Evolutionary conservation across 129 eudicot genomes (phyloP).

Genomic region (Flaveria linearis): DNA sequence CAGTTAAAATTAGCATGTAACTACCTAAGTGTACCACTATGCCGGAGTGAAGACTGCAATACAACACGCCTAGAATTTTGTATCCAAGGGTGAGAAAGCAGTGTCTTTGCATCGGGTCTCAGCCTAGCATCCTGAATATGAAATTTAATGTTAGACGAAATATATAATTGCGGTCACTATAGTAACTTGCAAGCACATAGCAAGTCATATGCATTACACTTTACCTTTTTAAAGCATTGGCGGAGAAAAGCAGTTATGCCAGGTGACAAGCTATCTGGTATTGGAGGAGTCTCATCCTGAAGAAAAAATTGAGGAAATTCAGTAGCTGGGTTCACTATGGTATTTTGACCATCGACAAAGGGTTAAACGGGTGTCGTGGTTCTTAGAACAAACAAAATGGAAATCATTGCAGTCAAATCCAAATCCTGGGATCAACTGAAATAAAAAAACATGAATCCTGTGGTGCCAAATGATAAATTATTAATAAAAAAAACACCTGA

Average conservation of each 20-base stretch:
- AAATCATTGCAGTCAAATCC: slow-evolving; percentile 8
- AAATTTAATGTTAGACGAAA: slow-evolving; percentile 25
- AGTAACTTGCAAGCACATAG: slow-evolving; percentile 9
- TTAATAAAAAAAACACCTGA: slow-evolving; percentile 47
- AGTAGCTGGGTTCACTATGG: slow-evolving; percentile 1
- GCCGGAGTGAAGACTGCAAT: slow-evolving; percentile 81
- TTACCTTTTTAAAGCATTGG: slow-evolving; percentile 95
- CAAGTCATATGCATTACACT: slow-evolving; percentile 23
- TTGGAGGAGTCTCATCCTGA: slow-evolving; percentile 98
- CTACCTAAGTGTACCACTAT: slow-evolving; percentile 78
- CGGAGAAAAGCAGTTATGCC: slow-evolving; percentile 85
- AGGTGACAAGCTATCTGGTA: slow-evolving; percentile 93
- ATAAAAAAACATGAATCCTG: not conserved
- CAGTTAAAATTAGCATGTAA: not conserved
- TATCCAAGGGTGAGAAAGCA: slow-evolving; percentile 98
- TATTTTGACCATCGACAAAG: slow-evolving; percentile 9
- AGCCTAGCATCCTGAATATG: slow-evolving; percentile 81
- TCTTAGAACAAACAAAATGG: slow-evolving; percentile 8
- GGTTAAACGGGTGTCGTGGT: not conserved
- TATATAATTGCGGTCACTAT: not conserved
- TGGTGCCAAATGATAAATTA: not conserved
- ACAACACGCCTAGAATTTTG: slow-evolving; percentile 85
- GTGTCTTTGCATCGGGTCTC: slow-evolving; percentile 97
- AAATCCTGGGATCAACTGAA: slow-evolving; percentile 11
- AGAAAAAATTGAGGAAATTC: slow-evolving; percentile 27